Conservation (phyloP, 1,284 basidiomycete genomes). For the Puccinia coronata region DNA sequence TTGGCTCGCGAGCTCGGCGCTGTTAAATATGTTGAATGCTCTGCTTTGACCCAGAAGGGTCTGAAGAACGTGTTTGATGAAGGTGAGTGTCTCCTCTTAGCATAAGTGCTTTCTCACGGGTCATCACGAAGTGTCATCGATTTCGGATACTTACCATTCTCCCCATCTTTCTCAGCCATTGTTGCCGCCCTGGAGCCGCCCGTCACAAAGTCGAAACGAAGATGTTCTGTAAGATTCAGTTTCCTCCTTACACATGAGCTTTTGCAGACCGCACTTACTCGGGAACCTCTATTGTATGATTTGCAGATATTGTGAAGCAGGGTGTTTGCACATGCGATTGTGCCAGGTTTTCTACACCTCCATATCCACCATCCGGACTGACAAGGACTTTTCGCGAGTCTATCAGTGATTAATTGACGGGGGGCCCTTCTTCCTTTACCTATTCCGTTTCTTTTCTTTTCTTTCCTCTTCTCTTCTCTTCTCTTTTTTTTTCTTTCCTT, state of each 20-base stretch:
- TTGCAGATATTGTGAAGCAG: conserved; percentile 11
- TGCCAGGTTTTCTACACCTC: background rate
- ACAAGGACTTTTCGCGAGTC: background rate
- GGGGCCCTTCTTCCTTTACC: background rate
- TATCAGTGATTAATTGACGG: background rate
- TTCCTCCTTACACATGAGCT: background rate
- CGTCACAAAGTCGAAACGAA: conserved; percentile 48
- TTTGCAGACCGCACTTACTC: background rate
- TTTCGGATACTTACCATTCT: background rate
- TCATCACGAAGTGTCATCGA: background rate
- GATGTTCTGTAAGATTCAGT: conserved; percentile 28
- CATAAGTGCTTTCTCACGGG: background rate
- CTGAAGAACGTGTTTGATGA: conserved; percentile 99
- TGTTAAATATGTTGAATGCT: conserved; percentile 99
- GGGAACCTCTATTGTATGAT: background rate
- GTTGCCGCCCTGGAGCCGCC: conserved; percentile 48
- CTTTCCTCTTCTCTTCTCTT: background rate
- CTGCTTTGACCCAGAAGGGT: conserved; percentile 96
- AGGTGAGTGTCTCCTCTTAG: conserved; percentile 60
- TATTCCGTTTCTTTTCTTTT: too few species aligned
- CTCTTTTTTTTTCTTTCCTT: too few species aligned
- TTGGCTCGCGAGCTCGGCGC: conserved; percentile 93
- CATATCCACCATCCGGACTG: conserved; percentile 12
- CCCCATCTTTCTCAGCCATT: conserved; percentile 33
- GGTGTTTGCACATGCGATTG: background rate